Conservation (phyloP, 208 protist species). For the Crithidia mellificae region DNA sequence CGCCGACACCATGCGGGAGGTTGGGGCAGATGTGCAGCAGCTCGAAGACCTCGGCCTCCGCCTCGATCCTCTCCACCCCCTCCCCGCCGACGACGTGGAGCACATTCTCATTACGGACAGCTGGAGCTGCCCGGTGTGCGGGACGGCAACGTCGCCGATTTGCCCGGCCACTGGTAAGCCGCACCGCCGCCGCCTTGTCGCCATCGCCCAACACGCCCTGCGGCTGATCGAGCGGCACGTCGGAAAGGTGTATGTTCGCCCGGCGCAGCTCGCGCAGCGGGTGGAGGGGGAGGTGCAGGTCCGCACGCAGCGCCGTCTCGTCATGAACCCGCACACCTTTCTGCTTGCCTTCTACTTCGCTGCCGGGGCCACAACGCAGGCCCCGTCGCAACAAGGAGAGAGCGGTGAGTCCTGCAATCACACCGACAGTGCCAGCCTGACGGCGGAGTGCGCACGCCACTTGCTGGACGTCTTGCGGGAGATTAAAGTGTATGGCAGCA, state of each 20-base stretch:
- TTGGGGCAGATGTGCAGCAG: slow-evolving; percentile 42
- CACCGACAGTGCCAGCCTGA: slow-evolving; percentile 14
- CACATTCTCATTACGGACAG: slow-evolving; percentile 76
- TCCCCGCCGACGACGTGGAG: slow-evolving; percentile 52
- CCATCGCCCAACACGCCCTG: slow-evolving; percentile 61
- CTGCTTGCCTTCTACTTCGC: slow-evolving; percentile 77
- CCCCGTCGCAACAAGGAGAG: not conserved
- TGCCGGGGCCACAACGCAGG: slow-evolving; percentile 14
- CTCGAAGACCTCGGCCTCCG: slow-evolving; percentile 58
- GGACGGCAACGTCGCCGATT: slow-evolving; percentile 28
- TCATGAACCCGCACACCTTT: slow-evolving; percentile 73
- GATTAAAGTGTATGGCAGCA: slow-evolving; percentile 45
- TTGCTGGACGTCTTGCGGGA: slow-evolving; percentile 64
- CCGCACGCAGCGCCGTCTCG: slow-evolving; percentile 58
- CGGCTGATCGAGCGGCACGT: slow-evolving; percentile 54
- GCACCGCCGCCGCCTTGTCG: slow-evolving; percentile 69
- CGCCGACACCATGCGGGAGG: slow-evolving; percentile 37
- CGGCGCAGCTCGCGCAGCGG: slow-evolving; percentile 50
- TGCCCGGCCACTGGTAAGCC: slow-evolving; percentile 64
- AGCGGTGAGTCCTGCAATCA: too few species aligned
- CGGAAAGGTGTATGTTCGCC: slow-evolving; percentile 52
- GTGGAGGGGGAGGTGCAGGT: slow-evolving; percentile 62
- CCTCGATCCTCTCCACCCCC: slow-evolving; percentile 32
- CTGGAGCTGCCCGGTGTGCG: slow-evolving; percentile 63
- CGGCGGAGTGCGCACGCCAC: slow-evolving; percentile 64